Percentiles rank a stretch among this genome's conserved stretches.
These are phyloP conservation scores for Sporothrix brunneoviolacea DNA, from an alignment of 2,329 filamentous ascomycete species.

Conservation along the genomic window DNA sequence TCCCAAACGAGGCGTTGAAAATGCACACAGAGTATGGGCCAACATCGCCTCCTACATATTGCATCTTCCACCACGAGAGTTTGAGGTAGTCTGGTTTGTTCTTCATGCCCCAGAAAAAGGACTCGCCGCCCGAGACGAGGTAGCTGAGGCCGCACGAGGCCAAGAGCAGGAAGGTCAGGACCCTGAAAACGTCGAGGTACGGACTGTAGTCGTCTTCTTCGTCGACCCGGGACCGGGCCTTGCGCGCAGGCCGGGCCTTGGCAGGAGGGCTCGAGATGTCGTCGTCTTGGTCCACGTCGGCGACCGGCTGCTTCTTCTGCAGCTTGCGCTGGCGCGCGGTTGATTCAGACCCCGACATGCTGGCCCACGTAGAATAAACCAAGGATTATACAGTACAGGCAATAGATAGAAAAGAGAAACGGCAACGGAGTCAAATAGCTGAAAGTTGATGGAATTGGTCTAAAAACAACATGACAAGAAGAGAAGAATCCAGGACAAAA, in stretches of 20 bases:
- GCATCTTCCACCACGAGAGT: conserved; percentile 50
- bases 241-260: not conserved
- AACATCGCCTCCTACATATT: conserved; percentile 45
- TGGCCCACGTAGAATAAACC: not conserved
- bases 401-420: not conserved
- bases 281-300: conserved; percentile 1
- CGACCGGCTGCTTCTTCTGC: not conserved
- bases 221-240: conserved; percentile 33
- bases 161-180: conserved; percentile 59
- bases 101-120: conserved; percentile 59
- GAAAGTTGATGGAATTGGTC: too few species aligned
- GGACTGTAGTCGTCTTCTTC: conserved; percentile 55
- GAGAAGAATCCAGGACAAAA: not conserved
- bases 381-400: not conserved
- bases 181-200: conserved; percentile 61
- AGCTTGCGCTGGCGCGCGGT: conserved; percentile 10
- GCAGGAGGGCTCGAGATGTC: conserved; percentile 12
- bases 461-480: not conserved
- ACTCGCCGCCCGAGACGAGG: conserved; percentile 64
- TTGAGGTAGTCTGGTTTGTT: conserved; percentile 57
- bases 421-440: not conserved
- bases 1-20: not conserved
- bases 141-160: conserved; percentile 68
- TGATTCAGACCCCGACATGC: not conserved
- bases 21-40: not conserved